Evolutionary conservation across 257 asterid species (phyloP), one percentile per base, ranked within the genome.

Genomic region (Misopates orontium): DNA sequence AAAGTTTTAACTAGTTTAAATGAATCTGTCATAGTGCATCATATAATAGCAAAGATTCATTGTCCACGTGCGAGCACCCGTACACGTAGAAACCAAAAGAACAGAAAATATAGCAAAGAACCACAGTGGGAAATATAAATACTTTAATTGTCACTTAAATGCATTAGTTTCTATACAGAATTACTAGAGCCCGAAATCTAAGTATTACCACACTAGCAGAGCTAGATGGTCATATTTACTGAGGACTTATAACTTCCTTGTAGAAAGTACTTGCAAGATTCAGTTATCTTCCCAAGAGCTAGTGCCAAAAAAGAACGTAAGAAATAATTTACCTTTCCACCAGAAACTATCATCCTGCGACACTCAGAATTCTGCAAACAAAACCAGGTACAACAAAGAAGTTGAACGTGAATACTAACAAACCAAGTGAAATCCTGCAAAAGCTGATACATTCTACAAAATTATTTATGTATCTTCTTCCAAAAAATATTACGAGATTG

Each of bases 301-400:
- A 3, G 15, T 10, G 10, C 56, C 42, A 4, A 23, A 17, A 28
- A 48, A 63, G 50, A 47, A 63, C 16, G 25, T 32, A 63, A 25
- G 52, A 50, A 49, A 39, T 8, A 25, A 0, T 59, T 73, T 72
- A 87, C 95, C 92, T 84, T 80, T 24, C 90, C 90, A 70, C 73
- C 80, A 31, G 71, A 80, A 66, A 83, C 79, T 54, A 87, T 39
- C 86, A 71, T 77, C 79, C 62, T 78, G 59, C 76, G 79, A 22
- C 54, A 60, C 51, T 23, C 17, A 20, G 67, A 13, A 31, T 39
- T 55, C 87, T 84, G 86, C 69, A 71, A 58, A 60, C 3, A n/a
- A 56, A 51, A 49, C 39, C 41, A 45, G 45, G n/a, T 42, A 24
- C 40, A 52, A 2, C 12, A 10, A 55, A 17, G 48, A 14, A 14